Percentiles rank a stretch among this genome's conserved stretches.
phyloP scores from a whole-genome alignment of 306 rosid species.

The Gynostemma pentaphyllum region DNA sequence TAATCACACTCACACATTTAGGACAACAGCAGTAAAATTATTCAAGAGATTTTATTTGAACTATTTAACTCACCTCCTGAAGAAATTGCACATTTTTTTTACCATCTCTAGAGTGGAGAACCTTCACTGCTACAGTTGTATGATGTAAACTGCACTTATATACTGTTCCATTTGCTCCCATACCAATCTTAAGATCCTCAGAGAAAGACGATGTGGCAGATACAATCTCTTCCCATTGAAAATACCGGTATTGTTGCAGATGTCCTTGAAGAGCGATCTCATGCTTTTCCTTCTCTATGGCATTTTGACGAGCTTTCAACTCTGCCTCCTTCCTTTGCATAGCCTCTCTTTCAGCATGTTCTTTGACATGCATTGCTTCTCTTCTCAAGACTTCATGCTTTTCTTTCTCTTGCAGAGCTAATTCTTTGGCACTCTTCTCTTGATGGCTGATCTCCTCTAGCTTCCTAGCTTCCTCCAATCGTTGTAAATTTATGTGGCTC shows the following conservation, averaged over 20 bases:
- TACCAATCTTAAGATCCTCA: slow-evolving; percentile 67
- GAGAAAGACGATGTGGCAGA: slow-evolving; percentile 82
- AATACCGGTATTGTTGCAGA: slow-evolving; percentile 37
- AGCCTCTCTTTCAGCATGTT: slow-evolving; percentile 59
- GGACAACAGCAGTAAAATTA: background rate
- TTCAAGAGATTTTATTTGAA: background rate
- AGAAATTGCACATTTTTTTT: slow-evolving; percentile 52
- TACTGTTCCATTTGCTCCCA: slow-evolving; percentile 74
- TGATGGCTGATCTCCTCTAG: slow-evolving; percentile 41
- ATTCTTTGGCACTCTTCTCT: slow-evolving; percentile 44
- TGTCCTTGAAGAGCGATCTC: slow-evolving; percentile 60
- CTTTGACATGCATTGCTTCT: slow-evolving; percentile 50
- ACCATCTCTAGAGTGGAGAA: slow-evolving; percentile 49
- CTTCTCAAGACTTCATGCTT: slow-evolving; percentile 48
- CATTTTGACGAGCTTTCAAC: slow-evolving; percentile 40
- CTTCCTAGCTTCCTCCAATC: slow-evolving; percentile 45
- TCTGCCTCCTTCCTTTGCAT: slow-evolving; percentile 58
- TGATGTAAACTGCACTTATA: slow-evolving; percentile 79
- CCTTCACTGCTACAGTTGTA: slow-evolving; percentile 87
- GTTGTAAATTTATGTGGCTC: slow-evolving; percentile 34
- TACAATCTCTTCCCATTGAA: slow-evolving; percentile 78
- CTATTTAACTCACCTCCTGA: slow-evolving; percentile 56
- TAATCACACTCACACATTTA: background rate
- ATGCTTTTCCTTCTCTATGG: slow-evolving; percentile 55
- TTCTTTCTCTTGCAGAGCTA: slow-evolving; percentile 43